Conservation (phyloP, 257 asterid species). For the Rubia yunnanensis region DNA sequence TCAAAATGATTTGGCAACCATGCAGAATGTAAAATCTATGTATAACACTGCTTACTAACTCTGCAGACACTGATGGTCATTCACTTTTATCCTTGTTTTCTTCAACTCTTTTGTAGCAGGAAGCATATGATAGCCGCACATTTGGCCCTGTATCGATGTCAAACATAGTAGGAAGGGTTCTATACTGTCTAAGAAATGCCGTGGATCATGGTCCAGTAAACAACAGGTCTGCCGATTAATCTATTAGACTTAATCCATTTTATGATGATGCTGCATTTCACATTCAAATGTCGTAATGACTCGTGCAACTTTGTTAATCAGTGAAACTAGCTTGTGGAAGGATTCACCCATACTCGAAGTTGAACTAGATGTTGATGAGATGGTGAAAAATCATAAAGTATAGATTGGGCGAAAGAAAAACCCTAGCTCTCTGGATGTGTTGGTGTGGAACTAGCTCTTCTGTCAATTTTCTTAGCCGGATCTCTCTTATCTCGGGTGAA, state of each 20-base stretch:
- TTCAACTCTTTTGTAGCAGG: slow-evolving; percentile 36
- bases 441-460: slow-evolving; percentile 6
- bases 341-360: slow-evolving; percentile 67
- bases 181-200: slow-evolving; percentile 66
- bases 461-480: slow-evolving; percentile 15
- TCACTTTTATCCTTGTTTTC: slow-evolving; percentile 3
- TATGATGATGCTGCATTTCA: background rate
- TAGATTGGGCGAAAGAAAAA: slow-evolving; percentile 16
- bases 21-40: background rate
- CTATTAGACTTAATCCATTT: background rate
- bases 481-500: slow-evolving; percentile 8
- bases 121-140: slow-evolving; percentile 68
- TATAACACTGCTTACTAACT: background rate
- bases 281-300: background rate
- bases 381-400: slow-evolving; percentile 59
- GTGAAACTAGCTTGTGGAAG: slow-evolving; percentile 32
- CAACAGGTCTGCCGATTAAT: slow-evolving; percentile 46
- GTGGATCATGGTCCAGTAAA: slow-evolving; percentile 75
- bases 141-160: slow-evolving; percentile 78
- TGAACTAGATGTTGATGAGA: slow-evolving; percentile 77
- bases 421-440: slow-evolving; percentile 3
- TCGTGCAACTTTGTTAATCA: slow-evolving; percentile 23
- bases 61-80: background rate
- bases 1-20: background rate
- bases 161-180: slow-evolving; percentile 64